Evolutionary conservation across 176 grass and related monocot genomes (phyloP), one percentile per base, ranked within the genome.

Genomic region (Aegilops bicornis): DNA sequence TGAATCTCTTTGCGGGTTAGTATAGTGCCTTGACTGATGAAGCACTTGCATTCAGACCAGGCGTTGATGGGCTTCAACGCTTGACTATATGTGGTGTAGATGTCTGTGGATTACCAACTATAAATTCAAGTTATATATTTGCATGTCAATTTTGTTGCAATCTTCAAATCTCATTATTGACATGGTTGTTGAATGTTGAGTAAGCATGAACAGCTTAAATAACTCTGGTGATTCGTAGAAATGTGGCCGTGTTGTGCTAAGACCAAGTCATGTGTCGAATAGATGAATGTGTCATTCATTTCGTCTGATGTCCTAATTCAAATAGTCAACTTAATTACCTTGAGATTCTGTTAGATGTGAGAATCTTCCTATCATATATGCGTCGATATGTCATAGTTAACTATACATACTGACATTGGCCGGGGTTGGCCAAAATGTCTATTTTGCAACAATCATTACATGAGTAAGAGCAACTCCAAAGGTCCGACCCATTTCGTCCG

Each of bases 41-140:
- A 74, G 71, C 13, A 14, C 13, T 74, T 74, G n/a, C 11, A 24
- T 45, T 25, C 70, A 24, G 71, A 47, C 40, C 39, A 47, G 24
- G 71, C 12, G 39, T 74, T 74, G 71, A 74, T 74, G 71, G 6
- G n/a, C n/a, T 74, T 25, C 70, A 74, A 65, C 48, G 48, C 48
- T 17, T 52, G 48, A 52, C 48, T 6, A 17, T 52, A 16, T 17
- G 48, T 52, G 48, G 48, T 52, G 48, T 17, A 52, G 5, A 52
- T 52, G 5, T 52, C 1, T 52, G 48, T 50, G 47, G 47, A 16
- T 50, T 50, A 6, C 17, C 52, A 56, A 56, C 17, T 56, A 7
- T 20, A 20, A 19, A 19, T 19, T 20, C 17, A 20, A 58, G 17
- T 19, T 22, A 58, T 58, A 58, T 52, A 52, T 52, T 52, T 52